Conservation (phyloP, 208 protist genomes). For the Naegleria lovaniensis region DNA sequence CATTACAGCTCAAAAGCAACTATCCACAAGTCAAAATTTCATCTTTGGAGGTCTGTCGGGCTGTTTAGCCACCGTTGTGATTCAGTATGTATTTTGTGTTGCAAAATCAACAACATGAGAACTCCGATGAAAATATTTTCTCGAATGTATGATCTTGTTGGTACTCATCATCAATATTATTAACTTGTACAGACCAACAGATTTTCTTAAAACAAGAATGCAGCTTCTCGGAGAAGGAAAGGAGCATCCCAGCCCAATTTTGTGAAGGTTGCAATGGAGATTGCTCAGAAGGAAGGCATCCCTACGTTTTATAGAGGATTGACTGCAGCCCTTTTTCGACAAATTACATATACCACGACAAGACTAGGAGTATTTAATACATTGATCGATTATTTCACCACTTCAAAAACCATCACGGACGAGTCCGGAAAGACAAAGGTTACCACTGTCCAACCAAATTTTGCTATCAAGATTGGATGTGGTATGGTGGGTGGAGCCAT, state of each 20-base stretch:
- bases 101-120: background rate
- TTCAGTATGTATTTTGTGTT: background rate
- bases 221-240: background rate
- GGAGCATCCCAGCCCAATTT: background rate
- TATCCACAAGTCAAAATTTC: background rate
- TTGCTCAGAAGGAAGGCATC: background rate
- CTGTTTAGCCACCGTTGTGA: background rate
- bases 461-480: background rate
- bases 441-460: background rate
- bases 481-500: background rate
- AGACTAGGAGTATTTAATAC: slow-evolving; percentile 12
- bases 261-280: background rate
- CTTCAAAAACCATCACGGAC: background rate
- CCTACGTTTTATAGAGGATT: slow-evolving; percentile 8
- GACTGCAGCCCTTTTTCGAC: background rate
- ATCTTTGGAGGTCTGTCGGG: background rate
- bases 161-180: no score
- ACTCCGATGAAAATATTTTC: background rate
- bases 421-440: background rate
- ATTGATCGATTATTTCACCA: background rate
- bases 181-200: background rate
- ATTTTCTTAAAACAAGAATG: slow-evolving; percentile 19
- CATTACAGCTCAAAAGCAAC: no score
- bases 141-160: no score
- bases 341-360: slow-evolving; percentile 22